phyloP scores from a whole-genome alignment of 352 stramenopile species.

The Globisporangium radiosum region DNA sequence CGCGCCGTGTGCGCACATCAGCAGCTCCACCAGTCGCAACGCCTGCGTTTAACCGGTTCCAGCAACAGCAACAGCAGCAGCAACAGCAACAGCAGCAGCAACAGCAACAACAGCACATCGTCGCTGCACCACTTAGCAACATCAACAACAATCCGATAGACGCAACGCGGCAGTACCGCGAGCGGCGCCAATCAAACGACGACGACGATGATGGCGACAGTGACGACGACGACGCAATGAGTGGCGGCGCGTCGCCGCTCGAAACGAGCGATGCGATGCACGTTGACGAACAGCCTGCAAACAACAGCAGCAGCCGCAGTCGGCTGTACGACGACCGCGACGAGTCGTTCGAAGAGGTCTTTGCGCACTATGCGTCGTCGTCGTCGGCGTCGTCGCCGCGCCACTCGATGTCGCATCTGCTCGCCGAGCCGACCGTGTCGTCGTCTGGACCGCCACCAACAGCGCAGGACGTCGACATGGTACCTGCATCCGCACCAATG shows the following conservation, averaged over 20 bases:
- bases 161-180: slow-evolving; percentile 6
- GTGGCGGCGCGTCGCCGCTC: slow-evolving; percentile 30
- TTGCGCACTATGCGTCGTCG: slow-evolving; percentile 47
- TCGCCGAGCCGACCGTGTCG: slow-evolving; percentile 19
- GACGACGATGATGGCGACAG: slow-evolving; percentile 20
- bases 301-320: slow-evolving; percentile 16
- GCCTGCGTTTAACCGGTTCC: background rate
- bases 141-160: background rate
- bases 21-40: background rate
- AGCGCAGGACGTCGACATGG: background rate
- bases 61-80: background rate
- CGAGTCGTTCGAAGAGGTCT: slow-evolving; percentile 52
- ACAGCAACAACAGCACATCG: slow-evolving; percentile 3
- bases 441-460: background rate
- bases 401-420: slow-evolving; percentile 27
- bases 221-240: slow-evolving; percentile 27
- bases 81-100: background rate
- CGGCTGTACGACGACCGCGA: slow-evolving; percentile 31
- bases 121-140: background rate
- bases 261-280: slow-evolving; percentile 32
- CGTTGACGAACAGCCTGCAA: slow-evolving; percentile 15
- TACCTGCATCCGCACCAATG: background rate
- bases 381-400: slow-evolving; percentile 36
- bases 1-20: background rate
- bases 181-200: slow-evolving; percentile 12